These are phyloP conservation scores for Diplosphaera chodatii DNA, from an alignment of 139 green algal species.

Conservation along the genomic window DNA sequence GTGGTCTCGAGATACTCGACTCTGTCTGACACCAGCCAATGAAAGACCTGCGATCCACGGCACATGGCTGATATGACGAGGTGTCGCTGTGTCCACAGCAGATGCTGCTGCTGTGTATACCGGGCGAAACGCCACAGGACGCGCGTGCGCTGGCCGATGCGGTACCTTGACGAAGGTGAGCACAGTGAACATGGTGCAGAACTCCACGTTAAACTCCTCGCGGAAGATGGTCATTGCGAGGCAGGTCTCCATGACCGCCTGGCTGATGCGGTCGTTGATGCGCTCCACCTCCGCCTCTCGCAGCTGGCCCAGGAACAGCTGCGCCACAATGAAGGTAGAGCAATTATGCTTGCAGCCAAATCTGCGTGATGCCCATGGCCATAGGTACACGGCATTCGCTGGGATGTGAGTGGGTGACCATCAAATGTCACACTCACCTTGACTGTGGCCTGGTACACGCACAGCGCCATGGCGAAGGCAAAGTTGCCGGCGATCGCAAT, in stretches of 20 bases:
- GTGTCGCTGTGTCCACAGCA: no score
- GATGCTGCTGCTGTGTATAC: no score
- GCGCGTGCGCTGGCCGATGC: no score
- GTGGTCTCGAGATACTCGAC: slow-evolving; percentile 92
- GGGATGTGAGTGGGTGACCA: no score
- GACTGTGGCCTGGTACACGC: slow-evolving; percentile 62
- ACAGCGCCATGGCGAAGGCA: slow-evolving; percentile 73
- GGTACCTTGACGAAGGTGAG: slow-evolving; percentile 93
- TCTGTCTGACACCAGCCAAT: slow-evolving; percentile 89
- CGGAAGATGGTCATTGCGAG: slow-evolving; percentile 98
- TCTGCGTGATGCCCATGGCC: no score
- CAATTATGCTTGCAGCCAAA: no score
- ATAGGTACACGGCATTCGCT: no score
- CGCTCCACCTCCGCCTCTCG: slow-evolving; percentile 91
- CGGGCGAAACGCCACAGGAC: no score
- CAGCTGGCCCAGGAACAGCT: slow-evolving; percentile 89
- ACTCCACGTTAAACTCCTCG: slow-evolving; percentile 77
- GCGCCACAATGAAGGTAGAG: background rate
- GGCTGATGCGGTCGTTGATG: slow-evolving; percentile 75
- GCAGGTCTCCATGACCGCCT: slow-evolving; percentile 94
- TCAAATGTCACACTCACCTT: no score
- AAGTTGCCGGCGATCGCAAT: slow-evolving; percentile 91
- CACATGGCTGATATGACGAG: slow-evolving; percentile 81
- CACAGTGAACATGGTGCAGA: slow-evolving; percentile 86
- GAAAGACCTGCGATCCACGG: slow-evolving; percentile 85